A percentile compares a stretch with the other conserved stretches of the same genome.
Conservation (phyloP, 2,329 filamentous ascomycete species). For the Botrytis pseudocinerea region DNA sequence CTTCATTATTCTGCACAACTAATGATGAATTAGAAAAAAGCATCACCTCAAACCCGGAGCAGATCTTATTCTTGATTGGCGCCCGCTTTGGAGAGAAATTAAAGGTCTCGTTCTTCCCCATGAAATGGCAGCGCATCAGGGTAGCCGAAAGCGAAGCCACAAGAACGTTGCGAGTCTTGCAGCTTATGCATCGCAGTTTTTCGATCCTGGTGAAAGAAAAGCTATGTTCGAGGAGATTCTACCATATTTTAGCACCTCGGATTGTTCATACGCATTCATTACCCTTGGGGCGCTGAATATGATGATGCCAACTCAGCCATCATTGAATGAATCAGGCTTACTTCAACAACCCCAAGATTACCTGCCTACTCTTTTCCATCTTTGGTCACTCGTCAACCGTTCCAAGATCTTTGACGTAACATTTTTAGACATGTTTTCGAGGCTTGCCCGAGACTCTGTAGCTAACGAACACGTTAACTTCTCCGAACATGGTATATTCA, state of each 20-base stretch:
- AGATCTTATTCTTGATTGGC: constrained; percentile 91
- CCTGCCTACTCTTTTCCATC: constrained; percentile 90
- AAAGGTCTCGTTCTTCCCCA: constrained; percentile 86
- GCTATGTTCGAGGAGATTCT: constrained; percentile 79
- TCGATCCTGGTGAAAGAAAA: constrained; percentile 83
- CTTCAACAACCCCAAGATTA: constrained; percentile 81
- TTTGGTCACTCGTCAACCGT: constrained; percentile 91
- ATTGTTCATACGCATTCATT: constrained; percentile 88
- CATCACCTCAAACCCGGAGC: constrained; percentile 91
- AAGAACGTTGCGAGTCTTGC: constrained; percentile 82
- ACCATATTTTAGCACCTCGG: constrained; percentile 89
- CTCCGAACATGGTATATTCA: constrained; percentile 86
- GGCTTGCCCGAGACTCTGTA: constrained; percentile 81
- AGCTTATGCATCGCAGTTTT: constrained; percentile 87
- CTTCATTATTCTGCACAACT: not conserved
- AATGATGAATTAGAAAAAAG: constrained; percentile 66
- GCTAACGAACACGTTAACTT: constrained; percentile 75
- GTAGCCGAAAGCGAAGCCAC: constrained; percentile 54
- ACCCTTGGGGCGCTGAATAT: constrained; percentile 86
- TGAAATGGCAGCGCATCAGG: constrained; percentile 70
- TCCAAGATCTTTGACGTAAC: constrained; percentile 85
- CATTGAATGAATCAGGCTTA: constrained; percentile 68
- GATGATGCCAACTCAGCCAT: constrained; percentile 80
- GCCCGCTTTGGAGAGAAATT: constrained; percentile 86
- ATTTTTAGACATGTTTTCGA: constrained; percentile 86